These are phyloP conservation scores for Macadamia tetraphylla DNA, from an alignment of 164 flowering plant species.

Conservation along the genomic window DNA sequence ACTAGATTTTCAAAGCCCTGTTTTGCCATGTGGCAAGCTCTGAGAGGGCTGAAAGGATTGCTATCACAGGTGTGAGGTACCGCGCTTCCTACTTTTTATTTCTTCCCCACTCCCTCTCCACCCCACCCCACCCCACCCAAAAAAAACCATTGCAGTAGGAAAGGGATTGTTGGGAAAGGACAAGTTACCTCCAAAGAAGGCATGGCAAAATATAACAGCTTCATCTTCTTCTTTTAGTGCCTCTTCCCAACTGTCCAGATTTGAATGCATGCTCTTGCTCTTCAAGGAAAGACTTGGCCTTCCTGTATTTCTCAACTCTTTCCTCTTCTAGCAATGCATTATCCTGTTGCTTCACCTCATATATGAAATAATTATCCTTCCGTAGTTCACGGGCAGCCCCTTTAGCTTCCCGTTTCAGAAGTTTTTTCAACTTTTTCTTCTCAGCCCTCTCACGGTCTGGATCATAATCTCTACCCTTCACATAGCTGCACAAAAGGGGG, in stretches of 20 bases:
- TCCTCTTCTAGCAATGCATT: slow-evolving; percentile 50
- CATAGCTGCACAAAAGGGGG: slow-evolving; percentile 52
- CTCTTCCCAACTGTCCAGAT: slow-evolving; percentile 89
- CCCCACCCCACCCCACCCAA: no score
- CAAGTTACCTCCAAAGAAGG: no score
- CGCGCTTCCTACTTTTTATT: no score
- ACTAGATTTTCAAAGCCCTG: no score
- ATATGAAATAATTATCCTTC: slow-evolving; percentile 75
- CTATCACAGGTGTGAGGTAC: no score
- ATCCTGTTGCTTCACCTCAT: slow-evolving; percentile 53
- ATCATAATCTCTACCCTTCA: slow-evolving; percentile 98
- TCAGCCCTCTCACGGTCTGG: slow-evolving; percentile 86
- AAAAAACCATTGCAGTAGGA: no score
- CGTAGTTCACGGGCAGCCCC: slow-evolving; percentile 87
- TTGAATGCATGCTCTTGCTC: slow-evolving; percentile 94
- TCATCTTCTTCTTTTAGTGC: slow-evolving; percentile 65
- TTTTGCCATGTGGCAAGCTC: no score
- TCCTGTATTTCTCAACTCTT: slow-evolving; percentile 62
- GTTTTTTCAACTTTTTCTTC: slow-evolving; percentile 63
- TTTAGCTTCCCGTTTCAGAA: slow-evolving; percentile 53
- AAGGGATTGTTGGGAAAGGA: no score
- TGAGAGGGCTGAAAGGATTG: no score
- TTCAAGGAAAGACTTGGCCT: slow-evolving; percentile 71
- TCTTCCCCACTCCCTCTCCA: no score
- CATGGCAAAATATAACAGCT: background rate